A percentile compares a stretch with the other conserved stretches of the same genome.
Evolutionary conservation across 2,329 filamentous ascomycete species (phyloP).

Genomic region (Neodidymelliopsis sp.): DNA sequence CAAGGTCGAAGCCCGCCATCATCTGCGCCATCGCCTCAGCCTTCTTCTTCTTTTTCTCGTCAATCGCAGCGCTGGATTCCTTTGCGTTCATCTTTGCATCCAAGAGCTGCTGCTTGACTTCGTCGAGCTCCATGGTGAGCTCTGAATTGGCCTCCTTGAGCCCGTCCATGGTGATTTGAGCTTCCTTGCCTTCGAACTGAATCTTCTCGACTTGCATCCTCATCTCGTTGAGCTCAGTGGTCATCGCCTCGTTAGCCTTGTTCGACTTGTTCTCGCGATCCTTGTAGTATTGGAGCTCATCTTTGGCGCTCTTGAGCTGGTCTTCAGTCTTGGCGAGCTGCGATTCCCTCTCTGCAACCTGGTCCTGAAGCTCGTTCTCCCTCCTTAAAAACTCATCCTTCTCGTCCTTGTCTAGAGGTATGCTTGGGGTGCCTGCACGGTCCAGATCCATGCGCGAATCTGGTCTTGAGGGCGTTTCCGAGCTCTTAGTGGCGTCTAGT

Average conservation of each 20-base stretch:
- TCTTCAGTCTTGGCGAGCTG: slow-evolving; percentile 81
- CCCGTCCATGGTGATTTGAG: slow-evolving; percentile 95
- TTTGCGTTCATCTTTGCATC: slow-evolving; percentile 97
- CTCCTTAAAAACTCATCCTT: slow-evolving; percentile 93
- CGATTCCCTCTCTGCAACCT: slow-evolving; percentile 90
- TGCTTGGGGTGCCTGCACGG: slow-evolving; percentile 82
- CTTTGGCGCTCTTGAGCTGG: slow-evolving; percentile 79
- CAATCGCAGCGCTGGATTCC: slow-evolving; percentile 85
- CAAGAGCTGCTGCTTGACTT: slow-evolving; percentile 93
- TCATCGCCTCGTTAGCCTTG: slow-evolving; percentile 89
- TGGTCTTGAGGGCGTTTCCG: slow-evolving; percentile 58
- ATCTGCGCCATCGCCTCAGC: slow-evolving; percentile 99
- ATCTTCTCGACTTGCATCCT: slow-evolving; percentile 97
- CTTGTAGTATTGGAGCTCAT: slow-evolving; percentile 84
- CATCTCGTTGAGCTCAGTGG: slow-evolving; percentile 86
- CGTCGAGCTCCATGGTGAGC: slow-evolving; percentile 88
- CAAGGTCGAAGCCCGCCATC: slow-evolving; percentile 98
- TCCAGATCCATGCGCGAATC: slow-evolving; percentile 75
- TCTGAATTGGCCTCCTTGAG: slow-evolving; percentile 95
- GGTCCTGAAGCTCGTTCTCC: slow-evolving; percentile 97
- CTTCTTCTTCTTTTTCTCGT: slow-evolving; percentile 99
- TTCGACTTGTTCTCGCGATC: slow-evolving; percentile 83
- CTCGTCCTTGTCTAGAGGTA: slow-evolving; percentile 94
- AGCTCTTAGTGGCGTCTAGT: slow-evolving; percentile 57
- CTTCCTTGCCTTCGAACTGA: slow-evolving; percentile 95